phyloP scores from a whole-genome alignment of 306 rosid genomes.

The Rosa rugosa region DNA sequence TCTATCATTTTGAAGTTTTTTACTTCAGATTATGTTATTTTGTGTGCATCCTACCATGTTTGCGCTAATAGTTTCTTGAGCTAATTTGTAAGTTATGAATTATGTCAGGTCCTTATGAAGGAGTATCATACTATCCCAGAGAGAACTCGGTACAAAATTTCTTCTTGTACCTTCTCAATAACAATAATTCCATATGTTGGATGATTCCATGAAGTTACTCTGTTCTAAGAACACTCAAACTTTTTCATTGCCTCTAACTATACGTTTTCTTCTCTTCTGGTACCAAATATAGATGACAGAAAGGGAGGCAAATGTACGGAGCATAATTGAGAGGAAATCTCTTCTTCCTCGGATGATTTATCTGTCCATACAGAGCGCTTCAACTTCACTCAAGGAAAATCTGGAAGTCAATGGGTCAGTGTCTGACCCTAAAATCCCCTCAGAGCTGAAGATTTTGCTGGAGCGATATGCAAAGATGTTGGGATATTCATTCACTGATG shows the following conservation, averaged over 20 bases:
- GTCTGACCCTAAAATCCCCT: conserved; percentile 48
- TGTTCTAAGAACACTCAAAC: neutral
- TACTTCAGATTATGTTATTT: neutral
- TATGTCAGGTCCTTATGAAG: conserved; percentile 79
- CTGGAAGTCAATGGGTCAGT: conserved; percentile 62
- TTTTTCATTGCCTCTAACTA: conserved; percentile 4
- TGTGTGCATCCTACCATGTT: neutral
- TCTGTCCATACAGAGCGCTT: conserved; percentile 78
- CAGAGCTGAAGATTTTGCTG: conserved; percentile 74
- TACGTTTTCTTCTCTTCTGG: conserved; percentile 32
- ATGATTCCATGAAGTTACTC: neutral
- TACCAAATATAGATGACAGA: conserved; percentile 49
- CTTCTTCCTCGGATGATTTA: conserved; percentile 91
- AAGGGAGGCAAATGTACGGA: conserved; percentile 60
- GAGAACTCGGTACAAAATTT: conserved; percentile 54
- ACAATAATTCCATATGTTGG: neutral
- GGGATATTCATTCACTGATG: conserved; percentile 68
- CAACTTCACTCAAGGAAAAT: conserved; percentile 67
- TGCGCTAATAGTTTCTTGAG: conserved; percentile 7
- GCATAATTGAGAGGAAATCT: conserved; percentile 74
- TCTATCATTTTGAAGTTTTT: neutral
- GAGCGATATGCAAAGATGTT: conserved; percentile 69
- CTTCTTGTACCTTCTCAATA: neutral
- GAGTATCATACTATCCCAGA: conserved; percentile 71
- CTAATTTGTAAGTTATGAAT: conserved; percentile 15